Evolutionary conservation across 2,329 filamentous ascomycete species (phyloP).

Genomic region (Neophaeococcomyces aloes): DNA sequence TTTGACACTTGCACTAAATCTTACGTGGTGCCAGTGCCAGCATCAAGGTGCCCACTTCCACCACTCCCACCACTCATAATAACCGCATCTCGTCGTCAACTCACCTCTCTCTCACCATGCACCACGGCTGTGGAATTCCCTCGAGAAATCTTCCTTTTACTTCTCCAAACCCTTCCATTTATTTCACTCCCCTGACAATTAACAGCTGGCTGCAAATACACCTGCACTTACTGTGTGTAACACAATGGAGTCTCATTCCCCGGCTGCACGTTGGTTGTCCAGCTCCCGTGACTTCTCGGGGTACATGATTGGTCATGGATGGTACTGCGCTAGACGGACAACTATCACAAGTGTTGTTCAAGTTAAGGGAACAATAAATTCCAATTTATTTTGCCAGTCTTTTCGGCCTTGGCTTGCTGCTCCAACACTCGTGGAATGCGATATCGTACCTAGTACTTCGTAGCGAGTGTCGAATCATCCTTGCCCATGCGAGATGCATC

Average conservation of each 20-base stretch:
- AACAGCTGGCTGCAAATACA: too few relatives aligned
- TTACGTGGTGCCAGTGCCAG: too few relatives aligned
- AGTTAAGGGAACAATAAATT: background rate
- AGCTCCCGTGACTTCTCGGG: too few relatives aligned
- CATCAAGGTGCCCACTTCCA: background rate
- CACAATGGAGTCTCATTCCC: too few relatives aligned
- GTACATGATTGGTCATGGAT: background rate
- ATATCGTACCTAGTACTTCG: background rate
- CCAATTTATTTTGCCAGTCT: background rate
- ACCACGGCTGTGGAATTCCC: background rate
- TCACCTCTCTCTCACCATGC: background rate
- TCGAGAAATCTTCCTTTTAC: too few relatives aligned
- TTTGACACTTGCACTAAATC: background rate
- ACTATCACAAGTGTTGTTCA: background rate
- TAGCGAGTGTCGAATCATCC: background rate
- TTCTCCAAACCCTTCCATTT: background rate
- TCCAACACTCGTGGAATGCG: background rate
- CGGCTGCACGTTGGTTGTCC: too few relatives aligned
- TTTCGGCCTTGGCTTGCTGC: background rate
- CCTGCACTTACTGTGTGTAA: too few relatives aligned
- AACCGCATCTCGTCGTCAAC: slow-evolving; percentile 1
- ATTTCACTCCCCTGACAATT: too few relatives aligned
- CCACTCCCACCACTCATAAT: background rate
- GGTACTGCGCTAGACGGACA: background rate
- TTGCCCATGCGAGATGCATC: too few relatives aligned